Conservation (phyloP, 2,329 filamentous ascomycete genomes). For the Colletotrichum tanaceti region DNA sequence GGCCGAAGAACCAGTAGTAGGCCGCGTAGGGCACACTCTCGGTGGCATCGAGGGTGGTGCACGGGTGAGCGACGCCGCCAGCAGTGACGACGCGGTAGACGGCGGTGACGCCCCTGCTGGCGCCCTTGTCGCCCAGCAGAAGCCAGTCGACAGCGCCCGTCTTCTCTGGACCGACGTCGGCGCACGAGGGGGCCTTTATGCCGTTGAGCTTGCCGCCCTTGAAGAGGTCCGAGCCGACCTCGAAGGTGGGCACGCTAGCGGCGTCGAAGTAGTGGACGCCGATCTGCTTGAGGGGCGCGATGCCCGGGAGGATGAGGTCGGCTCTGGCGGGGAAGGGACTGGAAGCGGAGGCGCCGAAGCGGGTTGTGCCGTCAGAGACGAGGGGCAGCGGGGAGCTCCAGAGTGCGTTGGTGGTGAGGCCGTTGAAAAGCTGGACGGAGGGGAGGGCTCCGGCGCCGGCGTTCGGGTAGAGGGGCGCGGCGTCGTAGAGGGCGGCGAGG, state of each 20-base stretch:
- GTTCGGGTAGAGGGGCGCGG: conserved; percentile 63
- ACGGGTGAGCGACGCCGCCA: conserved; percentile 61
- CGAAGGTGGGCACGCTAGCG: conserved; percentile 67
- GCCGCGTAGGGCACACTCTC: conserved; percentile 67
- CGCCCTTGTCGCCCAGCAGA: conserved; percentile 56
- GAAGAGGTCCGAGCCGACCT: conserved; percentile 59
- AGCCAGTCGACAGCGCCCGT: conserved; percentile 69
- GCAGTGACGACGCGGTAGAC: conserved; percentile 69
- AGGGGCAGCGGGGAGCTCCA: conserved; percentile 59
- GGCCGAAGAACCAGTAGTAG: conserved; percentile 69
- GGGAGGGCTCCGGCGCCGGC: conserved; percentile 53
- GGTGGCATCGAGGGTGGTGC: conserved; percentile 52
- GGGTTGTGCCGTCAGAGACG: conserved; percentile 54
- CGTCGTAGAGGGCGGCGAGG: conserved; percentile 70
- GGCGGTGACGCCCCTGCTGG: conserved; percentile 51
- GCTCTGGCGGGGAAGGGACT: conserved; percentile 58
- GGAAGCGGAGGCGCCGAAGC: conserved; percentile 56
- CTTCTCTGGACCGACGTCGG: conserved; percentile 58
- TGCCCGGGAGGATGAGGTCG: conserved; percentile 51
- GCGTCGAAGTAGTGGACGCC: conserved; percentile 77
- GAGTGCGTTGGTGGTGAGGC: conserved; percentile 56
- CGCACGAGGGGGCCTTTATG: conserved; percentile 63
- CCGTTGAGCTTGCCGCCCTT: conserved; percentile 61
- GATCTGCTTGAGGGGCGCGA: conserved; percentile 56
- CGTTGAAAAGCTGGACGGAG: conserved; percentile 51